Conservation (phyloP, 495 filamentous ascomycete genomes). For the Aspergillus steynii region DNA sequence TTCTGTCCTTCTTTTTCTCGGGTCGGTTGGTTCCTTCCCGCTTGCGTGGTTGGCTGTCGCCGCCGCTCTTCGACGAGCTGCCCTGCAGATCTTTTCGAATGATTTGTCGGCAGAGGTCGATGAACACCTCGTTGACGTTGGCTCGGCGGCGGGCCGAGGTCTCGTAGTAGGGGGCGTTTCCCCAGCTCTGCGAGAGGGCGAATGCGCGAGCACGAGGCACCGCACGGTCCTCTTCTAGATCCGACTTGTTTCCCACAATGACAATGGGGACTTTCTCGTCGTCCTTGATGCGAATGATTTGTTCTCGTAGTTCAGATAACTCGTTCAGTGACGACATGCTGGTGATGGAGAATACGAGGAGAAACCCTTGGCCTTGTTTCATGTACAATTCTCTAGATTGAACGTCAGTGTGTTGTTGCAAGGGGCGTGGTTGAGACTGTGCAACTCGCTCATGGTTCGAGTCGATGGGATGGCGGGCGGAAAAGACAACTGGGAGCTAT, state of each 20-base stretch:
- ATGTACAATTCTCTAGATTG: conserved; percentile 82
- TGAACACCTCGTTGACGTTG: conserved; percentile 95
- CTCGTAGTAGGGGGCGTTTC: conserved; percentile 91
- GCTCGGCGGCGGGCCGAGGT: conserved; percentile 79
- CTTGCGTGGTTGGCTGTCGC: conserved; percentile 35
- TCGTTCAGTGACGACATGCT: conserved; percentile 83
- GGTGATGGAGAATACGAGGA: conserved; percentile 96
- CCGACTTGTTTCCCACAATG: conserved; percentile 96
- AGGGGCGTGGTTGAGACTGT: conserved; percentile 1
- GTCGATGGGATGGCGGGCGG: not conserved
- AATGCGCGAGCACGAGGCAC: conserved; percentile 85
- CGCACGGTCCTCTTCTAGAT: conserved; percentile 87
- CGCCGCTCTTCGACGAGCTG: conserved; percentile 41
- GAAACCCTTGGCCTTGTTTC: conserved; percentile 94
- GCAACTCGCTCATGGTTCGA: not conserved
- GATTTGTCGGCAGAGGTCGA: conserved; percentile 91
- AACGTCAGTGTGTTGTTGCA: conserved; percentile 11
- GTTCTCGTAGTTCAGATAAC: conserved; percentile 84
- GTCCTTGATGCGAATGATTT: conserved; percentile 97
- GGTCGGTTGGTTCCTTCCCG: conserved; percentile 35
- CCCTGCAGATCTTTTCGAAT: conserved; percentile 67
- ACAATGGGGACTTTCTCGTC: conserved; percentile 90
- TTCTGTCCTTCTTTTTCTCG: conserved; percentile 35
- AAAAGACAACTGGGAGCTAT: conserved; percentile 5
- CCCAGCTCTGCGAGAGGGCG: conserved; percentile 84